Evolutionary conservation across 169 alveolate species (phyloP).

Genomic region (Cryptosporidium xiaoi): DNA sequence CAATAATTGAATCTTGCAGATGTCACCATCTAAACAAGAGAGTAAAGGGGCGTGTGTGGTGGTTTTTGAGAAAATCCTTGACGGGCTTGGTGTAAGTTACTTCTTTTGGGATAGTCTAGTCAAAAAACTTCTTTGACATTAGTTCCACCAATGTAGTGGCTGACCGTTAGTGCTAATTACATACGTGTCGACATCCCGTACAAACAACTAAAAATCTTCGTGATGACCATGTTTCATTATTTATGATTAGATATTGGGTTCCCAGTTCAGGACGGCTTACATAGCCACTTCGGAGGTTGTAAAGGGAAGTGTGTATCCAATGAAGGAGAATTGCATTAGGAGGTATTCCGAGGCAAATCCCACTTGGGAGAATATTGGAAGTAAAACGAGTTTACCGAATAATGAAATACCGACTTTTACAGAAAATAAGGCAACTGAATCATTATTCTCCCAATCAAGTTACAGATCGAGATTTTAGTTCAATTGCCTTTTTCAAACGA

Average conservation of each 20-base stretch:
- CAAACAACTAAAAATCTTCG: too few species aligned
- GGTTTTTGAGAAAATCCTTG: constrained; percentile 45
- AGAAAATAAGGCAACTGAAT: constrained; percentile 52
- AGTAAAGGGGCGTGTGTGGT: constrained; percentile 64
- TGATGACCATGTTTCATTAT: too few species aligned
- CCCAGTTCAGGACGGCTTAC: constrained; percentile 51
- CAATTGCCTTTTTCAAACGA: not conserved
- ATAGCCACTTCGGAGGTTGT: constrained; percentile 62
- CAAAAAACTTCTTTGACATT: too few species aligned
- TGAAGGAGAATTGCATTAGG: constrained; percentile 67
- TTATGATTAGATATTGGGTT: constrained; percentile 26
- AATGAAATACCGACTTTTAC: constrained; percentile 14
- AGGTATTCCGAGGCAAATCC: constrained; percentile 68
- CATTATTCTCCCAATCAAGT: constrained; percentile 52
- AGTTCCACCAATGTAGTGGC: too few species aligned
- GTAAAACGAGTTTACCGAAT: constrained; percentile 65
- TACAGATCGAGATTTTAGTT: constrained; percentile 38
- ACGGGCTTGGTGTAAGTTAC: constrained; percentile 69
- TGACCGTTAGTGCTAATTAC: too few species aligned
- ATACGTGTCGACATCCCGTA: too few species aligned
- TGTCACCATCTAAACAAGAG: constrained; percentile 34
- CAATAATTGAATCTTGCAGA: too few species aligned
- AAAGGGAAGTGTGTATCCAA: constrained; percentile 56
- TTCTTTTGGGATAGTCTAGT: not conserved
- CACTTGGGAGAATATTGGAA: constrained; percentile 61